Percentiles rank a stretch among this genome's conserved stretches.
These are phyloP conservation scores for Physcomitrium patens DNA, from an alignment of 225 moss, liverwort and hornwort species.

Conservation along the genomic window DNA sequence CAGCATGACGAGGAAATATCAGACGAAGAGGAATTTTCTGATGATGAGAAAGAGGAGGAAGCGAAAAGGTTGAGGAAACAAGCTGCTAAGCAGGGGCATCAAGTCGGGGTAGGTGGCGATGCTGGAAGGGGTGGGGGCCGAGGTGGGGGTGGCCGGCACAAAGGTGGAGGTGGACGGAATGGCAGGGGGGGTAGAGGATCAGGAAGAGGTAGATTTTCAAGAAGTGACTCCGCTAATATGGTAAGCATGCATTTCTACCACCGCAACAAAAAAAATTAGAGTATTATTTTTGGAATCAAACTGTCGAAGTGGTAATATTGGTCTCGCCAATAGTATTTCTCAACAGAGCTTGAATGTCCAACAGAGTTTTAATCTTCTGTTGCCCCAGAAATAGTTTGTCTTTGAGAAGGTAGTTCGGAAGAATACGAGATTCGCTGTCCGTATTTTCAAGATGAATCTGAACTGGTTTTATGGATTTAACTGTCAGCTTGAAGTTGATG, in stretches of 20 bases:
- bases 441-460: neutral
- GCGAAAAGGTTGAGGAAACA: constrained; percentile 58
- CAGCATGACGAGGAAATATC: constrained; percentile 91
- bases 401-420: constrained; percentile 11
- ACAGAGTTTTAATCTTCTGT: constrained; percentile 4
- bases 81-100: constrained; percentile 50
- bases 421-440: neutral
- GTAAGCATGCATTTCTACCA: constrained; percentile 31
- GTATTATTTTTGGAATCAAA: neutral
- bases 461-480: neutral
- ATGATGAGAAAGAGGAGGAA: constrained; percentile 96
- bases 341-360: neutral
- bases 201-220: constrained; percentile 58
- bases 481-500: constrained; percentile 53
- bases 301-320: neutral
- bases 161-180: constrained; percentile 51
- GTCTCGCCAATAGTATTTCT: neutral
- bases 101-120: constrained; percentile 30
- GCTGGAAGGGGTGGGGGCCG: constrained; percentile 45
- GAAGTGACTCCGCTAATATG: constrained; percentile 59
- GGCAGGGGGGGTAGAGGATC: constrained; percentile 61
- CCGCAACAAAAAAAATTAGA: neutral
- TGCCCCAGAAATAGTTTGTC: neutral
- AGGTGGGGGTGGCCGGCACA: constrained; percentile 50
- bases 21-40: constrained; percentile 91